These are phyloP conservation scores for Ophiostoma novo-ulmi DNA, from an alignment of 2,329 filamentous ascomycete genomes.

Conservation along the genomic window DNA sequence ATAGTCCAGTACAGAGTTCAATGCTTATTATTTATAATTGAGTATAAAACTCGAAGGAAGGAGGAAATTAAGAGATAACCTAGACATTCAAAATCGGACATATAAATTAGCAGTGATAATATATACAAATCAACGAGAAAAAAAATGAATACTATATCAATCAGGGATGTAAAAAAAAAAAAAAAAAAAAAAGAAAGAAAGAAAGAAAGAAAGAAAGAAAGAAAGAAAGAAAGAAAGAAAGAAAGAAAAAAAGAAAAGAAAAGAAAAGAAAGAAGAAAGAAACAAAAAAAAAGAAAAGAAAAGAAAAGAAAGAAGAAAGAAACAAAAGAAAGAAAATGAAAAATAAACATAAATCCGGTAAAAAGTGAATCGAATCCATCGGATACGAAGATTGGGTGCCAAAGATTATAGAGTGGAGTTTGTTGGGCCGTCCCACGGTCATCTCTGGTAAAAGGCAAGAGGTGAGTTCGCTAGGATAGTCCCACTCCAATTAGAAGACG, in stretches of 20 bases:
- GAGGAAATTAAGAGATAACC: too few relatives aligned
- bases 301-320: neutral
- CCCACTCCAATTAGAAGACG: conserved; percentile 28
- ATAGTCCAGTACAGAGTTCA: too few relatives aligned
- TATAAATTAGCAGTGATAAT: too few relatives aligned
- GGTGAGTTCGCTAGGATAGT: conserved; percentile 31
- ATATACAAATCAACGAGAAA: too few relatives aligned
- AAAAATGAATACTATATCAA: neutral
- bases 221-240: conserved; percentile 10
- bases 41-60: too few relatives aligned
- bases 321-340: neutral
- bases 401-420: conserved; percentile 30
- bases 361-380: conserved; percentile 24
- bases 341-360: conserved; percentile 13
- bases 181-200: neutral
- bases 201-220: neutral
- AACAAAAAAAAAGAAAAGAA: neutral
- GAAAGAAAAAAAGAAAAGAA: conserved; percentile 5
- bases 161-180: too few relatives aligned
- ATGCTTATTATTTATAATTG: too few relatives aligned
- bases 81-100: too few relatives aligned
- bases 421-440: conserved; percentile 30
- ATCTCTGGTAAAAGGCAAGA: conserved; percentile 32
- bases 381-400: conserved; percentile 27
- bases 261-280: too few relatives aligned